A percentile compares a stretch with the other conserved stretches of the same genome.
These are phyloP conservation scores for Bauhinia variegata DNA, from an alignment of 306 rosid genomes.

Conservation along the genomic window DNA sequence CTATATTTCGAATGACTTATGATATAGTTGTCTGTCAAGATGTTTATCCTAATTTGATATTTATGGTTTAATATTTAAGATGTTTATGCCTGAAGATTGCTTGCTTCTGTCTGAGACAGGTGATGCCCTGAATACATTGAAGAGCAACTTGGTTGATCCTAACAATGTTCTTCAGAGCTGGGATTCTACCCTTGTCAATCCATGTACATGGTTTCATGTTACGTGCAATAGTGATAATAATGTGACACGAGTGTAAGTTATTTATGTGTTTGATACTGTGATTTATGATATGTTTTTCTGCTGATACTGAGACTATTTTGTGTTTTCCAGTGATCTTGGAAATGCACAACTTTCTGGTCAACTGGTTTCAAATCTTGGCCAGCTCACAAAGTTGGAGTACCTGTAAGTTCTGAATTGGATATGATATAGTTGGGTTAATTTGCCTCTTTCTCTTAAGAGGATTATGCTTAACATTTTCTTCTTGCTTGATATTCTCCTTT, in stretches of 20 bases:
- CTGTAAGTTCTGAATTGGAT: slow-evolving; percentile 60
- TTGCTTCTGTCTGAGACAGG: slow-evolving; percentile 55
- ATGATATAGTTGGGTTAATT: slow-evolving; percentile 17
- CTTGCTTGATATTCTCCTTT: not conserved
- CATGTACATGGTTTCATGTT: slow-evolving; percentile 97
- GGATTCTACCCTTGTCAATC: slow-evolving; percentile 92
- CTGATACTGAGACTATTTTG: slow-evolving; percentile 27
- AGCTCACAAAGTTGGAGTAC: slow-evolving; percentile 76
- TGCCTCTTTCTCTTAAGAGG: no score
- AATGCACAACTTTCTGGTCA: slow-evolving; percentile 86
- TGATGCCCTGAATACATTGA: slow-evolving; percentile 88
- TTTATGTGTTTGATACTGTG: slow-evolving; percentile 12
- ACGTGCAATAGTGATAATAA: slow-evolving; percentile 77
- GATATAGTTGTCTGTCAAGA: not conserved
- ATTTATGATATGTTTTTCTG: slow-evolving; percentile 9
- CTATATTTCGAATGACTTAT: not conserved
- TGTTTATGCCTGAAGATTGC: no score
- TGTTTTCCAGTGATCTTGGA: slow-evolving; percentile 82
- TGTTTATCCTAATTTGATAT: not conserved
- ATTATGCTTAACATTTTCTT: no score
- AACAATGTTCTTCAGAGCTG: slow-evolving; percentile 88
- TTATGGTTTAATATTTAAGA: no score
- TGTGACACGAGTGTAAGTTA: slow-evolving; percentile 93
- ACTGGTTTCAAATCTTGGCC: slow-evolving; percentile 79
- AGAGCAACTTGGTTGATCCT: slow-evolving; percentile 73